phyloP scores from a whole-genome alignment of 2,329 filamentous ascomycete genomes.

The Akanthomyces lecanii region DNA sequence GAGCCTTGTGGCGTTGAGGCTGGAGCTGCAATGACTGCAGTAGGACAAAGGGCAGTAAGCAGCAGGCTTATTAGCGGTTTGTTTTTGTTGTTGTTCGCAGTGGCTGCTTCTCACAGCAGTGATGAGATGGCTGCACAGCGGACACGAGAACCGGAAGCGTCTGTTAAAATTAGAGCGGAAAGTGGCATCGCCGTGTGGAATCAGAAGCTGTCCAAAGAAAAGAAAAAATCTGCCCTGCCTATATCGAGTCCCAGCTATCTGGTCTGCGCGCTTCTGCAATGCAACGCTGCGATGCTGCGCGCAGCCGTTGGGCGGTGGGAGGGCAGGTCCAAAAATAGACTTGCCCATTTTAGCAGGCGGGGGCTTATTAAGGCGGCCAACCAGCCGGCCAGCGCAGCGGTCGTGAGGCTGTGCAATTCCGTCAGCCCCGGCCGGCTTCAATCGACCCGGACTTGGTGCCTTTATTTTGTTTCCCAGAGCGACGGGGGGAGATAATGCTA shows the following conservation, averaged over 20 bases:
- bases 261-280: neutral
- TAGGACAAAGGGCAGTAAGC: neutral
- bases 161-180: neutral
- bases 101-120: no score
- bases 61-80: neutral
- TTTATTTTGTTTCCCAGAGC: neutral
- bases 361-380: neutral
- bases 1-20: constrained; percentile 2
- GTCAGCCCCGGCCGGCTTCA: neutral
- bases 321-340: neutral
- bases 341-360: neutral
- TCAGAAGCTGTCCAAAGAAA: neutral
- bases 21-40: neutral
- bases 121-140: neutral
- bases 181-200: neutral
- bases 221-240: constrained; percentile 4
- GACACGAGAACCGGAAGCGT: neutral
- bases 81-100: no score
- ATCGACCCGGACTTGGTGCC: neutral
- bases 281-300: neutral
- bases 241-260: neutral
- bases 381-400: neutral
- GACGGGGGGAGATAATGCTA: neutral
- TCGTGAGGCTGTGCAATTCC: neutral
- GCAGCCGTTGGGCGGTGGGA: neutral